A percentile compares a stretch with the other conserved stretches of the same genome.
These are phyloP conservation scores for Lodderomyces elongisporus DNA, from an alignment of 1,139 yeast species.

Conservation along the genomic window DNA sequence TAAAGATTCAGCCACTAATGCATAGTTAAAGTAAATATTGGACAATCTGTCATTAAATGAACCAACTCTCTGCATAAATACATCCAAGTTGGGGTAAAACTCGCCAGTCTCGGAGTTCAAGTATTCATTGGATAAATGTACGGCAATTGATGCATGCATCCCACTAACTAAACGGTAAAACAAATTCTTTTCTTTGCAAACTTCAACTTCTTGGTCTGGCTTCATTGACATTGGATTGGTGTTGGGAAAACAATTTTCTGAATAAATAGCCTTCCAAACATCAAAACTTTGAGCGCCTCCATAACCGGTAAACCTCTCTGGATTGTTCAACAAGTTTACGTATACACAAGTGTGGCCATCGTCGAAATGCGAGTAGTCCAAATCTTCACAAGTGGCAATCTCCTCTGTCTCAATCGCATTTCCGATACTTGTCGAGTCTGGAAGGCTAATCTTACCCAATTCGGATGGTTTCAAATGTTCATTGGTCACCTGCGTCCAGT, in stretches of 20 bases:
- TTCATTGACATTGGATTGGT: slow-evolving; percentile 36
- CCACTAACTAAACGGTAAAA: slow-evolving; percentile 88
- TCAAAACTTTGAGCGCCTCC: slow-evolving; percentile 88
- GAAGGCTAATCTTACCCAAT: slow-evolving; percentile 47
- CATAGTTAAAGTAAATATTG: slow-evolving; percentile 89
- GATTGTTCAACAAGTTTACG: slow-evolving; percentile 82
- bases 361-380: slow-evolving; percentile 52
- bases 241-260: slow-evolving; percentile 80
- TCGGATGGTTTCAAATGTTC: slow-evolving; percentile 71
- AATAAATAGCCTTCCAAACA: slow-evolving; percentile 90
- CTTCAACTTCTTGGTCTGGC: slow-evolving; percentile 37
- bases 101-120: slow-evolving; percentile 67
- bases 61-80: slow-evolving; percentile 90
- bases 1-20: slow-evolving; percentile 76
- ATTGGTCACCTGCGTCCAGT: slow-evolving; percentile 61
- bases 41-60: slow-evolving; percentile 81
- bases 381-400: slow-evolving; percentile 27
- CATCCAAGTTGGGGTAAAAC: slow-evolving; percentile 77
- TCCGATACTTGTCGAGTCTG: slow-evolving; percentile 16
- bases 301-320: slow-evolving; percentile 95
- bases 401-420: slow-evolving; percentile 16
- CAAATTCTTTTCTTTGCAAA: slow-evolving; percentile 78
- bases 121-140: slow-evolving; percentile 86
- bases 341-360: slow-evolving; percentile 69
- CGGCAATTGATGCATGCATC: slow-evolving; percentile 92